Conservation (phyloP, 2,329 filamentous ascomycete species). For the Alternaria burnsii region DNA sequence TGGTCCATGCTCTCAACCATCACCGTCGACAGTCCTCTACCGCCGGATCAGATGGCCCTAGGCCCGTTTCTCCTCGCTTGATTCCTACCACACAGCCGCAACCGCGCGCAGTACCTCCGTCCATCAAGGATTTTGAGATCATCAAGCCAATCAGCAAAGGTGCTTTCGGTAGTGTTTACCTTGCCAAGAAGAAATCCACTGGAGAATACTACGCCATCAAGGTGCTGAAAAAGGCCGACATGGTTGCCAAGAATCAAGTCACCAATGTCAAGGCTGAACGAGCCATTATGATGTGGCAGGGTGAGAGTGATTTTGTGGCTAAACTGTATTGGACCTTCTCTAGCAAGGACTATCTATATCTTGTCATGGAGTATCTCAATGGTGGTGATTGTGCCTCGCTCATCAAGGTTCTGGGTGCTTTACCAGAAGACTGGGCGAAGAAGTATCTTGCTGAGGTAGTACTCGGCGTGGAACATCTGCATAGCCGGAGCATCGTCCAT, state of each 20-base stretch:
- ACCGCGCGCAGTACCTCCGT: slow-evolving; percentile 87
- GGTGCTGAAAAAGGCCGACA: slow-evolving; percentile 98
- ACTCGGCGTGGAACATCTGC: slow-evolving; percentile 94
- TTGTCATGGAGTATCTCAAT: slow-evolving; percentile 99
- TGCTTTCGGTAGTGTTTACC: slow-evolving; percentile 95
- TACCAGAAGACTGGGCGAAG: slow-evolving; percentile 97
- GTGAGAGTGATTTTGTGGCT: slow-evolving; percentile 97
- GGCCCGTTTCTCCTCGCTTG: slow-evolving; percentile 83
- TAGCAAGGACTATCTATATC: slow-evolving; percentile 97
- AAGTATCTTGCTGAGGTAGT: slow-evolving; percentile 97
- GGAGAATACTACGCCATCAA: slow-evolving; percentile 99
- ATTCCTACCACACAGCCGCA: slow-evolving; percentile 81
- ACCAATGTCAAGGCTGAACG: slow-evolving; percentile 98
- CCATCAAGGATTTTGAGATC: slow-evolving; percentile 99
- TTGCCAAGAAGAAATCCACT: slow-evolving; percentile 98
- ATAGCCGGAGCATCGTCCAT: slow-evolving; percentile 93
- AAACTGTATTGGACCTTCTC: slow-evolving; percentile 99
- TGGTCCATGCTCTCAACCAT: slow-evolving; percentile 66
- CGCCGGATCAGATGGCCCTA: slow-evolving; percentile 73
- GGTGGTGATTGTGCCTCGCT: slow-evolving; percentile 96
- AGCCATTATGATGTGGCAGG: slow-evolving; percentile 99
- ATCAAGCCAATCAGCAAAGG: slow-evolving; percentile 99
- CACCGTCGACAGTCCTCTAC: slow-evolving; percentile 93
- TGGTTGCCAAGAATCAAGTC: slow-evolving; percentile 99
- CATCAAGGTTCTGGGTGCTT: slow-evolving; percentile 89